Conservation (phyloP, 1,284 basidiomycete genomes). For the Pseudozyma hubeiensis region DNA sequence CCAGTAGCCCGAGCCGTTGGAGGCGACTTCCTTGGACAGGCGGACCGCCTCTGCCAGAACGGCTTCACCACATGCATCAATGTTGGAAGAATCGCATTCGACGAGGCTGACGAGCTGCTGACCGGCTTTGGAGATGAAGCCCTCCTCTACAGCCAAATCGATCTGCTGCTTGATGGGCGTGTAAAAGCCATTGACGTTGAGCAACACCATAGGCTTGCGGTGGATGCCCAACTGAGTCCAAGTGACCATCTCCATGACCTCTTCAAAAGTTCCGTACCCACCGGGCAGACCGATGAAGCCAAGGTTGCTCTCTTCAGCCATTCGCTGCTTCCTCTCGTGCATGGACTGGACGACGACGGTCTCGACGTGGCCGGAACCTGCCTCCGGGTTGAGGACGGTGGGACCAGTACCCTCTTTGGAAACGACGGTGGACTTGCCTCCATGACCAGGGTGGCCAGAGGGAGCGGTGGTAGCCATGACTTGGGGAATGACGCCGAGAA, state of each 20-base stretch:
- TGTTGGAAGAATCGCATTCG: slow-evolving; percentile 76
- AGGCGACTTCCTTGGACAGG: slow-evolving; percentile 31
- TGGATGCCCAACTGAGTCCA: slow-evolving; percentile 93
- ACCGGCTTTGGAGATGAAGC: slow-evolving; percentile 73
- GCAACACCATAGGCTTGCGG: slow-evolving; percentile 82
- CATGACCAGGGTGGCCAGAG: slow-evolving; percentile 50
- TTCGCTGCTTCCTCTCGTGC: slow-evolving; percentile 90
- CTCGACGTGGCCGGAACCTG: slow-evolving; percentile 39
- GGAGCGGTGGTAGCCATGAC: slow-evolving; percentile 74
- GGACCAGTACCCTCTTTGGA: slow-evolving; percentile 58
- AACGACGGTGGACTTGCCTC: slow-evolving; percentile 19
- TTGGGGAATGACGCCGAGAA: slow-evolving; percentile 83
- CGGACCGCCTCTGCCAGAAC: slow-evolving; percentile 56
- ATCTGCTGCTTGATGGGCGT: slow-evolving; percentile 81
- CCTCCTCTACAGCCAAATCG: slow-evolving; percentile 76
- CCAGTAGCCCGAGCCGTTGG: slow-evolving; percentile 58
- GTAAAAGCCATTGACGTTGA: slow-evolving; percentile 85
- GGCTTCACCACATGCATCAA: slow-evolving; percentile 72
- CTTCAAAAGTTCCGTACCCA: slow-evolving; percentile 91
- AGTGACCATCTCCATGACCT: slow-evolving; percentile 87
- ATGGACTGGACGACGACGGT: slow-evolving; percentile 77
- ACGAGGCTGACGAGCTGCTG: slow-evolving; percentile 69
- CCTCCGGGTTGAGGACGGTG: slow-evolving; percentile 58
- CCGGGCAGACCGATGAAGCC: slow-evolving; percentile 90
- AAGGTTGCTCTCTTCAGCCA: slow-evolving; percentile 79